A percentile compares a stretch with the other conserved stretches of the same genome.
Conservation (phyloP, 83 land plant species). For the Isoetes engelmannii region DNA sequence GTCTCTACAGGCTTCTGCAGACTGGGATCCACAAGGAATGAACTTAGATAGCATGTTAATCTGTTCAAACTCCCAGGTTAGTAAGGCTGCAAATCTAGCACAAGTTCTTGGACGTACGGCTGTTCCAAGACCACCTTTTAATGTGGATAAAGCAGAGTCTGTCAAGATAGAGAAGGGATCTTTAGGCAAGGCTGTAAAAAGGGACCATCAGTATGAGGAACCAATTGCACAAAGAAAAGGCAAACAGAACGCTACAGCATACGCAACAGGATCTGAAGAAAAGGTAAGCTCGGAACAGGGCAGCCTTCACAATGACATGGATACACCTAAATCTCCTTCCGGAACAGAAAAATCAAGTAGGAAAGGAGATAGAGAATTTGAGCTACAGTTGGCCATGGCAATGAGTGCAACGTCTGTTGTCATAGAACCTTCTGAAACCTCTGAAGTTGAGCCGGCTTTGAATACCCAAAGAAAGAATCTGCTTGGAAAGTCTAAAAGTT, state of each 20-base stretch:
- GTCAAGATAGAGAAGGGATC: too few species aligned
- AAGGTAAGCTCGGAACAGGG: background rate
- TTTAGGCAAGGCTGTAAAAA: too few species aligned
- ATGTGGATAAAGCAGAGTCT: too few species aligned
- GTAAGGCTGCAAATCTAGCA: conserved; percentile 28
- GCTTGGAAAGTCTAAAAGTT: background rate
- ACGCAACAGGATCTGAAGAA: conserved; percentile 5
- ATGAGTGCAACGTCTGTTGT: conserved; percentile 65
- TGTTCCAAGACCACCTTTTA: background rate
- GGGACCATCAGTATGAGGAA: background rate
- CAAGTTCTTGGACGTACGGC: conserved; percentile 2
- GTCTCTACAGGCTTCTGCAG: conserved; percentile 41
- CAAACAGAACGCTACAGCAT: background rate
- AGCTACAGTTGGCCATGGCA: conserved; percentile 82
- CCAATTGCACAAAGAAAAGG: background rate
- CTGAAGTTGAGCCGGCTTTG: background rate
- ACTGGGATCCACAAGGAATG: conserved; percentile 12
- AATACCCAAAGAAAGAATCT: background rate
- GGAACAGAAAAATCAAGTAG: conserved; percentile 28
- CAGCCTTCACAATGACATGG: conserved; percentile 4
- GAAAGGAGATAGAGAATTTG: conserved; percentile 87
- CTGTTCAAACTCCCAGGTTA: background rate
- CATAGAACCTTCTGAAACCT: background rate
- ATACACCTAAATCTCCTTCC: background rate
- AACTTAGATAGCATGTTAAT: background rate